Evolutionary conservation across 1,139 yeast species (phyloP).

Genomic region (Hanseniaspora uvarum): DNA sequence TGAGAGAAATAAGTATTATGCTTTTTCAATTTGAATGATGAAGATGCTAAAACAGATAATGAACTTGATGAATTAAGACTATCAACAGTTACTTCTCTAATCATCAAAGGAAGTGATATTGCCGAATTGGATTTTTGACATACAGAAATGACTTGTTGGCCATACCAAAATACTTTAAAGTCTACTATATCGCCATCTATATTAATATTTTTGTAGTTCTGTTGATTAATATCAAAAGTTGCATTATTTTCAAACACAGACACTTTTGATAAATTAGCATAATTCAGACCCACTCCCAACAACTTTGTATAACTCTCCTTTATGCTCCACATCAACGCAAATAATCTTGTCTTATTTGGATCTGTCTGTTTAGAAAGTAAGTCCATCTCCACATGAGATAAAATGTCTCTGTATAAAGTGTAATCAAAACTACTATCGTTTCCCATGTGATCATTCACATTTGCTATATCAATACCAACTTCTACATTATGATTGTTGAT

Average conservation of each 20-base stretch:
- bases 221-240: background rate
- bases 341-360: slow-evolving; percentile 25
- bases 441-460: slow-evolving; percentile 35
- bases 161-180: slow-evolving; percentile 9
- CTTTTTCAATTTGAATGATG: slow-evolving; percentile 1
- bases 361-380: slow-evolving; percentile 25
- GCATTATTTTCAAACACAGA: background rate
- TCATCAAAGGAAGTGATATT: background rate
- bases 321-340: slow-evolving; percentile 58
- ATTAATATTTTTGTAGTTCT: background rate
- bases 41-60: background rate
- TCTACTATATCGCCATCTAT: background rate
- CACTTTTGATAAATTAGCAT: background rate
- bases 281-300: slow-evolving; percentile 48
- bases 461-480: slow-evolving; percentile 58
- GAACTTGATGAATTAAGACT: background rate
- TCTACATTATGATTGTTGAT: slow-evolving; percentile 23
- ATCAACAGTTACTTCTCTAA: background rate
- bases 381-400: slow-evolving; percentile 36
- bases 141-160: background rate
- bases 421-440: slow-evolving; percentile 30
- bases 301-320: slow-evolving; percentile 62
- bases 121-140: background rate
- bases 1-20: slow-evolving; percentile 6
- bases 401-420: slow-evolving; percentile 41